phyloP scores from a whole-genome alignment of 352 stramenopile genomes.

The Phytophthora cryptogea region DNA sequence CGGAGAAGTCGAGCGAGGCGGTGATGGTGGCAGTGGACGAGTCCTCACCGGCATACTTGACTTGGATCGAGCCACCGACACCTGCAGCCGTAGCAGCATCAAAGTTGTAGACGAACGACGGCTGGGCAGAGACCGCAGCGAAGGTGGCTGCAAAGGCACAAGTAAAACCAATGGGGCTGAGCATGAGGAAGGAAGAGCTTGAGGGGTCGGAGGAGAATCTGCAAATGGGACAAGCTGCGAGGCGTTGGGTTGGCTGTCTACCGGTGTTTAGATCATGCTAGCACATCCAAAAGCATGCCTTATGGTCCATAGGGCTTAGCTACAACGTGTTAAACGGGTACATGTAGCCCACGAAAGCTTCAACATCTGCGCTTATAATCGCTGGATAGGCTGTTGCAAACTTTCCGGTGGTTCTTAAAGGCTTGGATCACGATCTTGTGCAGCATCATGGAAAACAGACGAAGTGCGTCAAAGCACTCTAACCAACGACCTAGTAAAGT shows the following conservation, averaged over 20 bases:
- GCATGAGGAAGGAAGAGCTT: constrained; percentile 16
- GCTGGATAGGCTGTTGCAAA: not conserved
- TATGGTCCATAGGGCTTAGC: too few relatives aligned
- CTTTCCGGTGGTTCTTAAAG: not conserved
- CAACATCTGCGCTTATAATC: not conserved
- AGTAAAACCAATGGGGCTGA: constrained; percentile 5
- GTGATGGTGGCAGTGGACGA: constrained; percentile 39
- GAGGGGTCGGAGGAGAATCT: constrained; percentile 3
- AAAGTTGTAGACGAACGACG: constrained; percentile 49
- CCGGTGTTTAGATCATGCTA: not conserved
- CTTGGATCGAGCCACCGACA: constrained; percentile 39
- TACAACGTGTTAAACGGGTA: not conserved
- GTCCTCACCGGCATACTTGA: constrained; percentile 41
- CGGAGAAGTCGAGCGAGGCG: constrained; percentile 47
- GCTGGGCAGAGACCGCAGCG: constrained; percentile 18
- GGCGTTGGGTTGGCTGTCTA: not conserved
- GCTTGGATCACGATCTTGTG: not conserved
- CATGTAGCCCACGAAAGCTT: not conserved
- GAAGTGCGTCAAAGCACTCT: not conserved
- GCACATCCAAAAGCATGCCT: not conserved
- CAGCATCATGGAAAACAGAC: not conserved
- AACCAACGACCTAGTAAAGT: too few relatives aligned
- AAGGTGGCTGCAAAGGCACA: constrained; percentile 17
- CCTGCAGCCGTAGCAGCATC: constrained; percentile 36
- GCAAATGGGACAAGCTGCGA: constrained; percentile 6